phyloP scores from a whole-genome alignment of 768 basidiomycete species.

The Leccinum ochraceum region DNA sequence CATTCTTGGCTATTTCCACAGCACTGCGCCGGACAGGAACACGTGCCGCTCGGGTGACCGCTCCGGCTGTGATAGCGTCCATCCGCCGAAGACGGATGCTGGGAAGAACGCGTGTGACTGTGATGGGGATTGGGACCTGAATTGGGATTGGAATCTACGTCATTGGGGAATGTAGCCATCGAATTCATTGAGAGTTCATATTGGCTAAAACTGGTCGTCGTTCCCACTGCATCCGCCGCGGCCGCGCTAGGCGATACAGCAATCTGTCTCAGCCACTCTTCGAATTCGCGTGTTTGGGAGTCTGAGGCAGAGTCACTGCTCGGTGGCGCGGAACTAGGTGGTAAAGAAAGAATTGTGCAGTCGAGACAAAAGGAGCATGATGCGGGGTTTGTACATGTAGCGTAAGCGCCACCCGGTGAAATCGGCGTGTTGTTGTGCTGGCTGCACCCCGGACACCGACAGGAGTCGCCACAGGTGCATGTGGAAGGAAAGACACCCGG shows the following conservation, averaged over 20 bases:
- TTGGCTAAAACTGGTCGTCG: conserved; percentile 29
- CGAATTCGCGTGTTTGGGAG: conserved; percentile 47
- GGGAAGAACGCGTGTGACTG: conserved; percentile 15
- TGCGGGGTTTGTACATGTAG: conserved; percentile 38
- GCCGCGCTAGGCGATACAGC: conserved; percentile 20
- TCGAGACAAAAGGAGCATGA: conserved; percentile 57
- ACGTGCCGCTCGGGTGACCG: conserved; percentile 34
- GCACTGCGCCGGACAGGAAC: conserved; percentile 35
- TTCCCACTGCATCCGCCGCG: conserved; percentile 19
- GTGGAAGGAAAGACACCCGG: conserved; percentile 41
- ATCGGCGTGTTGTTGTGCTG: conserved; percentile 50
- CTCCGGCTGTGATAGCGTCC: conserved; percentile 37
- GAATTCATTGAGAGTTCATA: conserved; percentile 29
- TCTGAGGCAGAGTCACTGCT: conserved; percentile 44
- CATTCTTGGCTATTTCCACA: conserved; percentile 34
- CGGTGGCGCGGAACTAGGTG: conserved; percentile 44
- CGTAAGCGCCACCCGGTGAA: conserved; percentile 39
- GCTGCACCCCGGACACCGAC: conserved; percentile 64
- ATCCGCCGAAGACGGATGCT: conserved; percentile 20
- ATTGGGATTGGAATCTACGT: conserved; percentile 11
- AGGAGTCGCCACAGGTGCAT: conserved; percentile 65
- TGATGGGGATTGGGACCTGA: conserved; percentile 3
- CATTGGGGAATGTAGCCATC: conserved; percentile 14
- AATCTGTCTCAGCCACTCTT: conserved; percentile 65
- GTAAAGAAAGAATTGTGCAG: conserved; percentile 57